Conservation (phyloP, 345 rosid genomes). For the Dipteronia sinensis region DNA sequence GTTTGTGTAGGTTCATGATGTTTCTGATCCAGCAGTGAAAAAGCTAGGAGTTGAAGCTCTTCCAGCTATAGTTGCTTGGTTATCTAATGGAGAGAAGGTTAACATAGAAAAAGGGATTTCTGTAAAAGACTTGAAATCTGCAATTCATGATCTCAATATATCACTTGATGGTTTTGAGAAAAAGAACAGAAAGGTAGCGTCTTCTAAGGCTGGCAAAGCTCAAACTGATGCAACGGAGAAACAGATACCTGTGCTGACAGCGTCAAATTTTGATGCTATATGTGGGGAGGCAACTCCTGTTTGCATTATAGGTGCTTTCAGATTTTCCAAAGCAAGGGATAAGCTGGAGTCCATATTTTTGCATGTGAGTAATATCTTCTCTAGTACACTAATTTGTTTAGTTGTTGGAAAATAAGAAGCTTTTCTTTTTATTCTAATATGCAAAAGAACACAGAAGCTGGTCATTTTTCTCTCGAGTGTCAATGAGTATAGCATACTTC, state of each 20-base stretch:
- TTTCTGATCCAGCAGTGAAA: conserved; percentile 48
- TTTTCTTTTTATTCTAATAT: not conserved
- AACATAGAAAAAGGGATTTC: conserved; percentile 64
- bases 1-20: conserved; percentile 63
- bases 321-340: conserved; percentile 60
- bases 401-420: conserved; percentile 1
- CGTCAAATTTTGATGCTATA: conserved; percentile 52
- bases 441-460: not conserved
- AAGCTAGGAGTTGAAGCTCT: conserved; percentile 69
- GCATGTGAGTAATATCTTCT: conserved; percentile 42
- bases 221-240: conserved; percentile 36
- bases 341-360: conserved; percentile 60
- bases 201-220: conserved; percentile 44
- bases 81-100: conserved; percentile 78
- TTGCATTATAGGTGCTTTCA: conserved; percentile 81
- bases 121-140: conserved; percentile 74
- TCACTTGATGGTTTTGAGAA: conserved; percentile 73
- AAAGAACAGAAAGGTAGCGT: conserved; percentile 65
- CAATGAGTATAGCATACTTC: not conserved
- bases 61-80: conserved; percentile 91
- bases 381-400: not conserved
- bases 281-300: conserved; percentile 77
- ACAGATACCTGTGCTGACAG: conserved; percentile 51
- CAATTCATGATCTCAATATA: conserved; percentile 61
- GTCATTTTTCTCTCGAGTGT: not conserved